Base-by-base conservation (phyloP, 768 basidiomycete species). In the Collybia nuda region DNA sequence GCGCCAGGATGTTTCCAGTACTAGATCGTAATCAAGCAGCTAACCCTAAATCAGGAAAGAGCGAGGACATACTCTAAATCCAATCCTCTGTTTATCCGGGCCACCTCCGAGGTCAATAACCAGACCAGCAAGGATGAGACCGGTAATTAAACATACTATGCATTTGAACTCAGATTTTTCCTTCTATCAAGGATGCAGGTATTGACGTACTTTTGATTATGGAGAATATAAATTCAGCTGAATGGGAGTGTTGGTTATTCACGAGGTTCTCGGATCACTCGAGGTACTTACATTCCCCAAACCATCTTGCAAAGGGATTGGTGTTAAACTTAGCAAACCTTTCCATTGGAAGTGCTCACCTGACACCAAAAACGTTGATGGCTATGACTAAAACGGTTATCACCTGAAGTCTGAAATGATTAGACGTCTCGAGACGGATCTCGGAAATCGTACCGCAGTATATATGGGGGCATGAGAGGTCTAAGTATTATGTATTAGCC, bases 51-150 rank as follows among this genome's bases (percentile, higher is more conserved):
- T 24, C 44, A 51, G 63, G 56, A 55, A 65, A 65, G 5, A 58
- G 26, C 45, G 24, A n/a, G 23, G 21, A 67, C 69, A 40, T 46
- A 84, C 82, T 48, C 76, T 78, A 72, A 89, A 89, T 0, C 88
- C 88, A 51, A 85, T 76, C 14, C 84, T 78, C 18, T 85, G 77
- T 55, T 79, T 75, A 48, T 77, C 56, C 2, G 90, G 89, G 1
- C 85, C 89, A 50, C 89, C 91, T 37, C 92, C 92, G 17, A 88
- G 78, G 56, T 89, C 86, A 52, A 93, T 76, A 52, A 90, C 69
- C 52, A 93, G 77, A 26, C 85, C 85, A 48, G 73, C 67, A 36
- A 85, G 46, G 44, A 88, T 74, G 28, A 87, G 68, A n/a, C 79
- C 76, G 39, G 77, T 77, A 41, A 88, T 86, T 47, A 86, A 62